Evolutionary conservation across 257 asterid genomes (phyloP), one percentile per base, ranked within the genome.

Genomic region (Nyctanthes arbortristis): DNA sequence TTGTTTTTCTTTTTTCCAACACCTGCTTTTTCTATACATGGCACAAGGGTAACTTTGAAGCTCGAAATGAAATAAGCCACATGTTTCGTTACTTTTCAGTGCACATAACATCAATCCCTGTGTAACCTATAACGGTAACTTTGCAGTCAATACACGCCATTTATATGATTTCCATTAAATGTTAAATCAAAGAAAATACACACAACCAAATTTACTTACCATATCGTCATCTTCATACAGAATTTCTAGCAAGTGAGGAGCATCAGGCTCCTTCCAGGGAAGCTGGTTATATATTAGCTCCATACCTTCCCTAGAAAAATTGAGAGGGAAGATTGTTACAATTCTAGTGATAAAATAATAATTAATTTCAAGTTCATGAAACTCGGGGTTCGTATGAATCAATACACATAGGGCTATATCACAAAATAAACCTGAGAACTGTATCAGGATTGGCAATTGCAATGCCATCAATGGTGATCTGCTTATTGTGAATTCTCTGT

Each of bases 211-310:
- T 66, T 55, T 25, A 25, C 43, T 74, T 81, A 93, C 98, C 96
- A 93, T 66, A 71, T 91, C 81, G 67, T 77, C 70, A 75, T 91
- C 99, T 77, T 93, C 96, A 55, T 83, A 81, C 12, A 91, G 74
- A 67, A 87, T 79, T 73, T 86, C 84, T 71, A 93, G 79, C 79
- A 72, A 66, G 85, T 83, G 75, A 3, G 99, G 97, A 20, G 96
- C 95, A 75, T 91, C 90, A 18, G 96, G 99, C 80, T 93, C 99
- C 80, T 78, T 82, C 97, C 99, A 93, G 6, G 97, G 96, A 74
- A 86, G 93, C 36, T 96, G 94, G 64, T 83, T 96, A 81, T 93
- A 93, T 65, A 79, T 81, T 27, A 91, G 78, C 63, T 84, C 82
- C 36, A 80, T 82, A 77, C 88, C 90, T 55, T 73, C 88, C 78